Evolutionary conservation across 495 filamentous ascomycete genomes (phyloP).

Genomic region (Penicillium salamii): DNA sequence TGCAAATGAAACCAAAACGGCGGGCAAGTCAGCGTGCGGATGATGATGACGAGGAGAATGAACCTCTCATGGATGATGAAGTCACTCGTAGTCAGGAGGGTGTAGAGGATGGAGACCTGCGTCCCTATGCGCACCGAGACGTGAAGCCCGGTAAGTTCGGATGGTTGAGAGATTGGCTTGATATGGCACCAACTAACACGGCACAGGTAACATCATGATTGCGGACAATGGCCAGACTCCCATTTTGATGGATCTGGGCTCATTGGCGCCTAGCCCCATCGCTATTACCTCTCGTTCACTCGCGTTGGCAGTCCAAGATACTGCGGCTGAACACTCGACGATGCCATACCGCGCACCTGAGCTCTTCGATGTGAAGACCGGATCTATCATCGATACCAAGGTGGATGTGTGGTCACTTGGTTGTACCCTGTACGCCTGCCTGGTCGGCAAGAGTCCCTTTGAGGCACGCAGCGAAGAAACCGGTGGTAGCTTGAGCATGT

Average conservation of each 20-base stretch:
- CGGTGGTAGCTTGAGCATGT: slow-evolving; percentile 87
- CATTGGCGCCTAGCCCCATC: slow-evolving; percentile 81
- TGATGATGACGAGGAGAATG: slow-evolving; percentile 68
- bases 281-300: slow-evolving; percentile 91
- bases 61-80: slow-evolving; percentile 82
- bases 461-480: slow-evolving; percentile 95
- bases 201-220: slow-evolving; percentile 92
- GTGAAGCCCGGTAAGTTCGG: slow-evolving; percentile 88
- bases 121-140: slow-evolving; percentile 92
- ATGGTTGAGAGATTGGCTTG: background rate
- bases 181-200: slow-evolving; percentile 9
- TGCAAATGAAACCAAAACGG: slow-evolving; percentile 53
- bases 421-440: slow-evolving; percentile 92
- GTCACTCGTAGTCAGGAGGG: slow-evolving; percentile 70
- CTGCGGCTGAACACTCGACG: slow-evolving; percentile 90
- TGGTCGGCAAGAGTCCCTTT: slow-evolving; percentile 95
- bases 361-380: slow-evolving; percentile 96
- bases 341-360: slow-evolving; percentile 99
- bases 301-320: slow-evolving; percentile 88
- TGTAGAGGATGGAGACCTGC: slow-evolving; percentile 62
- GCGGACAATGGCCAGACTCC: slow-evolving; percentile 79
- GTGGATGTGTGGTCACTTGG: slow-evolving; percentile 98
- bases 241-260: slow-evolving; percentile 98
- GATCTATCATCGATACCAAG: slow-evolving; percentile 88
- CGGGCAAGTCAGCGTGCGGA: slow-evolving; percentile 34